phyloP scores from a whole-genome alignment of 148 eudicot genomes.

The Polygonum maritimum region DNA sequence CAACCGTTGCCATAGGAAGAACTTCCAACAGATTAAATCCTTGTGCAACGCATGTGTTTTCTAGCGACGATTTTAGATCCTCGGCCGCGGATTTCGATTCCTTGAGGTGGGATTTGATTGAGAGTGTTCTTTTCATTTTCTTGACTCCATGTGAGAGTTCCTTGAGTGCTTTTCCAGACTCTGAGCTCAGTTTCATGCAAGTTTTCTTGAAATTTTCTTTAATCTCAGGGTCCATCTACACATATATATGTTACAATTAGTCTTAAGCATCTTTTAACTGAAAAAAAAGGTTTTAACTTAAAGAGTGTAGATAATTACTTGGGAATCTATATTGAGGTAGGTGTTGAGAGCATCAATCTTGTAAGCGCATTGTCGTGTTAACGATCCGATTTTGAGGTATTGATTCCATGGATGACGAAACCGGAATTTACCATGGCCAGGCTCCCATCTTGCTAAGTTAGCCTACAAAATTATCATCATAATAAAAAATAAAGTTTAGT shows the following conservation, averaged over 20 bases:
- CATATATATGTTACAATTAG: neutral
- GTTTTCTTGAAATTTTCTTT: slow-evolving; percentile 21
- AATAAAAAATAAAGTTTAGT: neutral
- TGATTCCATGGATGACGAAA: slow-evolving; percentile 44
- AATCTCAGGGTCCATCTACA: slow-evolving; percentile 25
- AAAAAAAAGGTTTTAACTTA: neutral
- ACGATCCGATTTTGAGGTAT: slow-evolving; percentile 31
- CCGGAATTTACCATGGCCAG: slow-evolving; percentile 34
- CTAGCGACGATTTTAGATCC: slow-evolving; percentile 27
- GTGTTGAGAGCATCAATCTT: slow-evolving; percentile 33
- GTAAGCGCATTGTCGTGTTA: slow-evolving; percentile 34
- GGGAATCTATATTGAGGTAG: slow-evolving; percentile 15
- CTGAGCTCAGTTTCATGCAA: slow-evolving; percentile 33
- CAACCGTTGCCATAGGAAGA: slow-evolving; percentile 1
- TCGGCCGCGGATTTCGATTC: slow-evolving; percentile 32
- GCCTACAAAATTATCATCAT: slow-evolving; percentile 19
- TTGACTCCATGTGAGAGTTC: slow-evolving; percentile 34
- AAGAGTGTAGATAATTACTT: slow-evolving; percentile 20
- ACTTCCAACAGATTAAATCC: neutral
- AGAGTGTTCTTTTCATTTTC: slow-evolving; percentile 32
- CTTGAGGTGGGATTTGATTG: slow-evolving; percentile 24
- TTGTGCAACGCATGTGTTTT: neutral
- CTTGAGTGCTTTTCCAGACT: slow-evolving; percentile 43
- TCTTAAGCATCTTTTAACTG: neutral
- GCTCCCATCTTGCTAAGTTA: slow-evolving; percentile 52